These are phyloP conservation scores for Arctium lappa DNA, from an alignment of 129 eudicot genomes.

Conservation along the genomic window DNA sequence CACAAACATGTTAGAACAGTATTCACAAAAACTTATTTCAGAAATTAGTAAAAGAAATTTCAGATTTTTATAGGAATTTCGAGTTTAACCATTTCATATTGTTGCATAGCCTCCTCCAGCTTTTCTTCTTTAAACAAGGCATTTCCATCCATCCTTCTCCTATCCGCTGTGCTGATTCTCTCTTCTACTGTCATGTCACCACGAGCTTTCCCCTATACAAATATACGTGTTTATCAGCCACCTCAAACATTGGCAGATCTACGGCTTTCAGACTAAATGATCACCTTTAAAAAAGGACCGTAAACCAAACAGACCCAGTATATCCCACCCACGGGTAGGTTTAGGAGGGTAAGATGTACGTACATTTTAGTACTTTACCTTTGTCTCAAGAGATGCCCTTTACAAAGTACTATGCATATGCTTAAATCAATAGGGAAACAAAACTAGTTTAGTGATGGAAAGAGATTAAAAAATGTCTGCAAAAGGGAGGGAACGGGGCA, in stretches of 20 bases:
- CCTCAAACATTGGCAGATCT: neutral
- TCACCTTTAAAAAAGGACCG: too few species aligned
- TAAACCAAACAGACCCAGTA: too few species aligned
- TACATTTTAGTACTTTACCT: too few species aligned
- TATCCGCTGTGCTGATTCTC: conserved; percentile 88
- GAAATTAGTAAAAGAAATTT: neutral
- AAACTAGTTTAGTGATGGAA: neutral
- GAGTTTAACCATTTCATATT: conserved; percentile 81
- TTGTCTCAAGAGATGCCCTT: too few species aligned
- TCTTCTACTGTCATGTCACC: conserved; percentile 99
- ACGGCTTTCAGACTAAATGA: too few species aligned
- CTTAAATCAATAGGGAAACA: neutral
- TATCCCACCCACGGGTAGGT: too few species aligned
- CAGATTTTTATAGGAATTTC: neutral
- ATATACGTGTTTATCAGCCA: neutral
- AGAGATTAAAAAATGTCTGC: neutral
- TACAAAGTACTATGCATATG: too few species aligned
- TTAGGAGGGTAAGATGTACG: too few species aligned
- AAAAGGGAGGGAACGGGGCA: too few species aligned
- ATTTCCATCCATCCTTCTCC: conserved; percentile 98
- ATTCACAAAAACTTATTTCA: neutral
- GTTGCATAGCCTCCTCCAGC: conserved; percentile 92
- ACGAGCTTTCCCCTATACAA: conserved; percentile 82
- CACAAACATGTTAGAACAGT: conserved; percentile 13
- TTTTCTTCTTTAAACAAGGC: conserved; percentile 82